Evolutionary conservation across 2,329 filamentous ascomycete species (phyloP), one percentile per base, ranked within the genome.

Genomic region (Lizonia empirigonia): DNA sequence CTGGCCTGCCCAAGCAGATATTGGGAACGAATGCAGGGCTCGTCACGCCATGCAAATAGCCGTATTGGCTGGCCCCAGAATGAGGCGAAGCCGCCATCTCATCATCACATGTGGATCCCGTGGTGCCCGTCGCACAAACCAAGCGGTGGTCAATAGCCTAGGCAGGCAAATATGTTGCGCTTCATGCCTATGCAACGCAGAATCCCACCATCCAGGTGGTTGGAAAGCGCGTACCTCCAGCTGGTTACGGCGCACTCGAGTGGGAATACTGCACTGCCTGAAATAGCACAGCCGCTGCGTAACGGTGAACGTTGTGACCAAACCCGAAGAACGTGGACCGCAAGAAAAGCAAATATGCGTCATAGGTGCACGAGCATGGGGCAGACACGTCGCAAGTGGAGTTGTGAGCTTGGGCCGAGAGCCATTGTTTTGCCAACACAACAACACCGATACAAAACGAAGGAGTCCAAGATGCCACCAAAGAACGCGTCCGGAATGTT

Each of bases 61-160:
- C 47, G 45, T 53, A 59, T 58, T 59, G 53, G 38, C 16, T 30
- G 36, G 42, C 30, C 24, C 22, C 35, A 18, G 18, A 36, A 41
- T 27, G 48, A 48, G 34, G 47, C 54, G 51, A 52, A 58, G 61
- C 52, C 55, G 58, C 54, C 45, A 44, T 52, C 35, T 44, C 37
- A 41, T 47, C 55, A 50, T 50, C 57, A 57, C 51, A 38, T 49
- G 40, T 44, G 35, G 47, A 52, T 32, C 52, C 47, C 54, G 46
- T 45, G 48, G 56, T 42, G 46, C 45, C 35, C 46, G 42, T 60
- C 15, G 49, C 40, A 26, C 39, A 44, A 41, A n/a, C n/a, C 44
- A 29, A 39, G 49, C 46, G 53, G 50, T 53, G 48, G 36, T 29
- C 39, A 37, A 48, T 15, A 40, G 15, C 16, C 18, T 26, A 20